Evolutionary conservation across 306 rosid genomes (phyloP), one percentile per base, ranked within the genome.

Genomic region (Clitoria ternatea): DNA sequence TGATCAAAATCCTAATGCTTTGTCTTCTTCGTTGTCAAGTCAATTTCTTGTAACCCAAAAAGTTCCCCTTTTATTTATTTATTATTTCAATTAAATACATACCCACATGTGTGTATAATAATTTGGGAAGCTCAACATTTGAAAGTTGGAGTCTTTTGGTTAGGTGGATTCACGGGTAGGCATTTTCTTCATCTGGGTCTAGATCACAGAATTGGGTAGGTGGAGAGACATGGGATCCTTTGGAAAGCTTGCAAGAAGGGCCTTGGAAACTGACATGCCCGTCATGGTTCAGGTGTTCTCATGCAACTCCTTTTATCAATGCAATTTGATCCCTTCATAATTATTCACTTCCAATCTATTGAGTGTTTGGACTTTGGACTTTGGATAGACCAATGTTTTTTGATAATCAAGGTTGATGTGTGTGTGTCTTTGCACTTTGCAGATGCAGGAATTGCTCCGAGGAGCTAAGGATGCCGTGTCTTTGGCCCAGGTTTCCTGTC

Each of bases 381-480:
- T 54, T n/a, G n/a, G 4, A 23, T 40, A 37, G n/a, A n/a, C n/a
- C n/a, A n/a, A n/a, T 63, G 37, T 26, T 20, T 42, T 57, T 66
- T 72, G 42, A 23, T 56, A 65, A 68, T 75, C 71, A 33, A 30
- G 64, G 64, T 56, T 29, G 35, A 15, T 59, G 61, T 60, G 36
- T 32, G 11, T 42, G 48, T 67, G 36, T n/a, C 20, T 14, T 60
- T 71, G 23, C n/a, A 6, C 33, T 69, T 74, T 62, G 55, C 57
- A 80, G 84, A 80, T 80, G 84, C 84, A 74, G 80, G 57, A 80
- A 74, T 19, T 80, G 61, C 69, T 80, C 14, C 73, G 69, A 69
- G 84, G 84, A 53, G 54, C 77, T 60, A 74, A 44, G 77, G 62
- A 80, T 80, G 40, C 59, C 12, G 69, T 74, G 42, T 80, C 84